Conservation (phyloP, 257 asterid genomes). For the Lycium ferocissimum region DNA sequence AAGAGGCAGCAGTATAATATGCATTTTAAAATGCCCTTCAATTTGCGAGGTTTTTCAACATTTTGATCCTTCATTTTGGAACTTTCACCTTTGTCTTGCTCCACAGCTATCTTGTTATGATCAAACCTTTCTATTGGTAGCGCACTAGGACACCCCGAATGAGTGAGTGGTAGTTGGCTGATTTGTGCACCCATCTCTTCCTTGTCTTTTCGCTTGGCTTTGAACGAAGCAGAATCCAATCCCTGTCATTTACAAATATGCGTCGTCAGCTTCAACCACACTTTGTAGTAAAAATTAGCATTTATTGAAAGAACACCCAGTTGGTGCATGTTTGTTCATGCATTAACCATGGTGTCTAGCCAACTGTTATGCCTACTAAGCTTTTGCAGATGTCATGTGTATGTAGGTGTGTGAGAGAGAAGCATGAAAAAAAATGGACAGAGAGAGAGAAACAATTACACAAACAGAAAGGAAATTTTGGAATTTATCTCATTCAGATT, state of each 20-base stretch:
- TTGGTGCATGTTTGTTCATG: background rate
- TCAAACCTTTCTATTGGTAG: too few species aligned
- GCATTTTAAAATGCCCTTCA: too few species aligned
- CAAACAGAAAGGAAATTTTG: background rate
- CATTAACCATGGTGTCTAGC: background rate
- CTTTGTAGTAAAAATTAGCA: background rate
- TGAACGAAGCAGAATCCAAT: background rate
- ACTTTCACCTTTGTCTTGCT: background rate
- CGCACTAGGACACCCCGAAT: too few species aligned
- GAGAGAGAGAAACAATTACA: background rate
- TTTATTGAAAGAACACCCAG: background rate
- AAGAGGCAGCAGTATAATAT: too few species aligned
- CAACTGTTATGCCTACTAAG: background rate
- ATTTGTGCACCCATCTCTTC: too few species aligned
- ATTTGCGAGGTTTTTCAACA: background rate
- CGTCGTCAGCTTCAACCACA: background rate
- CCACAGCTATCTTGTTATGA: too few species aligned
- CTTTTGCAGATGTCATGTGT: background rate
- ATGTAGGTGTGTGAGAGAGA: background rate
- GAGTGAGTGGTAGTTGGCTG: too few species aligned
- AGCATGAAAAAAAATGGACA: background rate
- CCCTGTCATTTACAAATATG: background rate
- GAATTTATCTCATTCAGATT: background rate
- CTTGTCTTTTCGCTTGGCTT: background rate
- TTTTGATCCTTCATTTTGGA: background rate